Evolutionary conservation across 345 rosid genomes (phyloP).

Genomic region (Brassica cretica): DNA sequence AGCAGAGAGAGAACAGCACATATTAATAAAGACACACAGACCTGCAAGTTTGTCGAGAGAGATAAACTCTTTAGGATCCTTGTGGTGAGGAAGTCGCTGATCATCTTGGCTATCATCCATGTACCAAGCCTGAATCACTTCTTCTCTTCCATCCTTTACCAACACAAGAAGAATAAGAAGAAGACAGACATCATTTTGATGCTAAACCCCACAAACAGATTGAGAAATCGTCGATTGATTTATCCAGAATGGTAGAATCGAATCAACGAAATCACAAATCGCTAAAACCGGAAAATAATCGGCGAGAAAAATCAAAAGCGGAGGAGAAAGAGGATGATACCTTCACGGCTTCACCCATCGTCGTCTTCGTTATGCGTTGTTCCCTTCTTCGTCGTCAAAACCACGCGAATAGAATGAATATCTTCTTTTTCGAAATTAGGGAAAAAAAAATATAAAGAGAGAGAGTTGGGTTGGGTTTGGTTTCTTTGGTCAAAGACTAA

Average conservation of each 20-base stretch:
- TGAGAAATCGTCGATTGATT: background rate
- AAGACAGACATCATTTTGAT: slow-evolving; percentile 18
- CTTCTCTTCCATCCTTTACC: slow-evolving; percentile 48
- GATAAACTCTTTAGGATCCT: slow-evolving; percentile 75
- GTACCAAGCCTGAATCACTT: slow-evolving; percentile 90
- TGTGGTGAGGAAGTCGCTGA: slow-evolving; percentile 91
- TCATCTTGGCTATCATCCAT: slow-evolving; percentile 86
- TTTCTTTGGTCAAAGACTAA: background rate
- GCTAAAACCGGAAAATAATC: background rate
- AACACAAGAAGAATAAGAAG: background rate
- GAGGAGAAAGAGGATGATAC: background rate
- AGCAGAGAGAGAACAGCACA: background rate
- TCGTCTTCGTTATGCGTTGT: background rate
- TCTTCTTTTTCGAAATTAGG: background rate
- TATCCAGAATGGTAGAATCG: background rate
- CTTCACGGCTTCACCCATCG: slow-evolving; percentile 7
- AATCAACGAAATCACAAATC: background rate
- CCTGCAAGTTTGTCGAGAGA: slow-evolving; percentile 77
- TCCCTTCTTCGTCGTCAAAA: background rate
- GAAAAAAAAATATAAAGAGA: background rate
- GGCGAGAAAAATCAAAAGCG: background rate
- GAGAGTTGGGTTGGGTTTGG: background rate
- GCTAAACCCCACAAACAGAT: background rate
- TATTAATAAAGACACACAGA: slow-evolving; percentile 13
- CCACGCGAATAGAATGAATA: background rate